Evolutionary conservation across 202 grass and related monocot genomes (phyloP).

Genomic region (Schoenoplectus triqueter): DNA sequence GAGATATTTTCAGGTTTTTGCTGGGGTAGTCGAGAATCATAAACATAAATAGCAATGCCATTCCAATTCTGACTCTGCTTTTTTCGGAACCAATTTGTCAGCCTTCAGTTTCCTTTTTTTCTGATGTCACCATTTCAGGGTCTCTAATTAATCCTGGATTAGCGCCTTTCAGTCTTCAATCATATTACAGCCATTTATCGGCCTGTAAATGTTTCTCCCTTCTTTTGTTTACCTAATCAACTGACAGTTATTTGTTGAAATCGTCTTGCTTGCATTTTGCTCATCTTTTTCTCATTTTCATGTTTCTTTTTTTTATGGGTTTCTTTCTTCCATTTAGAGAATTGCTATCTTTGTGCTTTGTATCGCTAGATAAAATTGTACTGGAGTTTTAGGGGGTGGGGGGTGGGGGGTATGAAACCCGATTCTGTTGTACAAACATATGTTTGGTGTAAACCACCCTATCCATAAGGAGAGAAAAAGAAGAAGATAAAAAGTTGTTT

Average conservation of each 20-base stretch:
- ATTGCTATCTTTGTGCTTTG: slow-evolving; percentile 34
- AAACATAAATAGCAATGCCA: slow-evolving; percentile 39
- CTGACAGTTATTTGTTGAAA: slow-evolving; percentile 70
- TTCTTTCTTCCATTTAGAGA: slow-evolving; percentile 38
- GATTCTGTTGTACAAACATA: slow-evolving; percentile 45
- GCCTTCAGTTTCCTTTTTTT: slow-evolving; percentile 40
- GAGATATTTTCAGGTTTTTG: slow-evolving; percentile 92
- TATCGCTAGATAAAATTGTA: slow-evolving; percentile 23
- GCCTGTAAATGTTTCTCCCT: slow-evolving; percentile 84
- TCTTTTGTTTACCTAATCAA: slow-evolving; percentile 38
- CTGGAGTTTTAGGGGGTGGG: slow-evolving; percentile 18
- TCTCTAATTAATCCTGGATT: slow-evolving; percentile 55
- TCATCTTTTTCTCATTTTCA: slow-evolving; percentile 19
- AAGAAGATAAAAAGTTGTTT: slow-evolving; percentile 41
- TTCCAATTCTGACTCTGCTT: slow-evolving; percentile 42
- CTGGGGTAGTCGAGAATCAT: slow-evolving; percentile 53
- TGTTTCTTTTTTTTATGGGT: slow-evolving; percentile 35
- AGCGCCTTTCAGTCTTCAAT: slow-evolving; percentile 49
- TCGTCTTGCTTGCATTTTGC: slow-evolving; percentile 53
- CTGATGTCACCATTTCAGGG: slow-evolving; percentile 37
- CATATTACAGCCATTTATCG: slow-evolving; percentile 60
- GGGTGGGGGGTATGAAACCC: slow-evolving; percentile 31
- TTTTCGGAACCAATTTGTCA: slow-evolving; percentile 61
- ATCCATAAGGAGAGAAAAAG: slow-evolving; percentile 29
- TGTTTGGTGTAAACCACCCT: slow-evolving; percentile 41